Evolutionary conservation across 352 stramenopile species (phyloP).

Genomic region (Thalassiosira ordinaria): DNA sequence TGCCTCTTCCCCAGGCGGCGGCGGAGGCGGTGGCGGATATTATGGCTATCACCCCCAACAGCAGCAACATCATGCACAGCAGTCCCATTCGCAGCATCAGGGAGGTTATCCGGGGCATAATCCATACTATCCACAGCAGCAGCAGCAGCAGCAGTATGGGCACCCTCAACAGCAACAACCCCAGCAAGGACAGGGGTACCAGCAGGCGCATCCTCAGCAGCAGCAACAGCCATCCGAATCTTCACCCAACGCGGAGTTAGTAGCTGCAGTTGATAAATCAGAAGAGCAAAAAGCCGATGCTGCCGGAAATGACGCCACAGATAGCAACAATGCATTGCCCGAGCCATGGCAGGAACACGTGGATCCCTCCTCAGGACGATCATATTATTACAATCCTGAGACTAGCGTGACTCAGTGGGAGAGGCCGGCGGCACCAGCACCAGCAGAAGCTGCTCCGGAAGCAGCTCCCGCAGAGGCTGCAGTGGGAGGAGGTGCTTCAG

Average conservation of each 20-base stretch:
- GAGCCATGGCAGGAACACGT: constrained; percentile 35
- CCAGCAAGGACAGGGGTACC: background rate
- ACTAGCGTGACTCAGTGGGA: constrained; percentile 64
- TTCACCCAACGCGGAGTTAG: background rate
- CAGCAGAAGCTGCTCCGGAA: background rate
- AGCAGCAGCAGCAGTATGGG: constrained; percentile 4
- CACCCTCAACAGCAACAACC: constrained; percentile 1
- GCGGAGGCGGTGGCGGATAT: constrained; percentile 24
- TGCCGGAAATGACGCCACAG: background rate
- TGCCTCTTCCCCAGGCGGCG: constrained; percentile 19
- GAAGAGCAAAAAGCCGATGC: background rate
- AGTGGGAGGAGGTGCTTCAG: background rate
- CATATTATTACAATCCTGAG: constrained; percentile 66
- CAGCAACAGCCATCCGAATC: background rate
- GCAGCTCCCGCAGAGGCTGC: background rate
- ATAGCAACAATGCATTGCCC: constrained; percentile 12
- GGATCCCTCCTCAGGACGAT: constrained; percentile 47
- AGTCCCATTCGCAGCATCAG: background rate
- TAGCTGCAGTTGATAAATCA: background rate
- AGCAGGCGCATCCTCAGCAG: background rate
- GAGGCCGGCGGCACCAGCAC: constrained; percentile 26
- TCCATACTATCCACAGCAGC: constrained; percentile 10
- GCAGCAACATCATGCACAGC: constrained; percentile 12
- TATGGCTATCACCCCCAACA: constrained; percentile 49
- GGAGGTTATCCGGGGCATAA: constrained; percentile 1